Evolutionary conservation across 805 yeast genomes (phyloP), one percentile per base, ranked within the genome.

Genomic region (Metschnikowia henanensis): DNA sequence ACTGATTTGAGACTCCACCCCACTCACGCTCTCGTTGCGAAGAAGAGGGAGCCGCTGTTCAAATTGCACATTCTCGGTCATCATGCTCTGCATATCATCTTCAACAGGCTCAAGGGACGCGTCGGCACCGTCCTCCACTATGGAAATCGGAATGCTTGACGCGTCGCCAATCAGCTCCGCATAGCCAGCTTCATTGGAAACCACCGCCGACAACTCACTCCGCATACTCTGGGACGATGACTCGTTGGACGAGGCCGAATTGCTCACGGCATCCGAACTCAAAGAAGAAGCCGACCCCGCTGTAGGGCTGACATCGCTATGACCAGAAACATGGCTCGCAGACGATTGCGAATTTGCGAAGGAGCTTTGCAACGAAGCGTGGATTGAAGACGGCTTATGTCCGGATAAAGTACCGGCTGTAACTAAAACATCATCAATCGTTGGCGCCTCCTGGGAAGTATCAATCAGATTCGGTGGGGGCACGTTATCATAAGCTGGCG

Each of bases 321-420:
- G 21, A 16, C 39, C 30, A 4, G 46, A 37, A n/a, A 16, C 20
- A 7, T 40, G 23, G 26, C 41, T 43, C 21, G 47, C 32, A 5
- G 41, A 19, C 5, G 39, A 35, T 4, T 37, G 28, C 1, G 47
- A 20, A n/a, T 62, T 64, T 3, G 72, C 72, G 50, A 68, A 65
- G 0, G 71, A 66, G 42, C 48, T 62, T 18, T 54, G 60, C 35
- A 67, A 52, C 0, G 73, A 65, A 1, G 60, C 54, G 30, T 61
- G 51, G 12, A 68, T 48, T 6, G 55, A 42, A 5, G 70, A 62
- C 9, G 49, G 49, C 23, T 52, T 43, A 5, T 47, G 26, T 3
- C 37, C 44, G 5, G 47, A 23, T 7, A 49, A 29, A 1, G 51
- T 25, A 10, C 21, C 25, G 10, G 25, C 34, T 5, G 45, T 46